A percentile compares a stretch with the other conserved stretches of the same genome.
Evolutionary conservation across 1,284 basidiomycete genomes (phyloP).

Genomic region (Cutaneotrichosporon sp.): DNA sequence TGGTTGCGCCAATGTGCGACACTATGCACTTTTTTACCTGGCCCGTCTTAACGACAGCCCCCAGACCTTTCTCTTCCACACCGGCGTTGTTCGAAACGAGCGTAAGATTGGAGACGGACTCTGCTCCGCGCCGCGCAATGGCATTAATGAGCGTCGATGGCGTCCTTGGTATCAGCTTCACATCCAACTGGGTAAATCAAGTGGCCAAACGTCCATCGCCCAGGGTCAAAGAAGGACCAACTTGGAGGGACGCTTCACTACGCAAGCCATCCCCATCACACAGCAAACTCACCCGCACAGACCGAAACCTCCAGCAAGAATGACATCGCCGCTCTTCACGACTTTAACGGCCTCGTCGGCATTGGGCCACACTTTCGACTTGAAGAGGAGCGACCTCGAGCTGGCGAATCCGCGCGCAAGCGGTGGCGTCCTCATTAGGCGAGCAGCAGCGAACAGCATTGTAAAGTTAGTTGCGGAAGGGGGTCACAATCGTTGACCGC

Average conservation of each 20-base stretch:
- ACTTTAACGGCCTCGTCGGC: constrained; percentile 13
- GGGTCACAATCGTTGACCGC: no score
- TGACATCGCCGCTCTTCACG: constrained; percentile 47
- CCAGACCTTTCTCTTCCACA: constrained; percentile 40
- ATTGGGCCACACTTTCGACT: constrained; percentile 9
- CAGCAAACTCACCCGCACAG: constrained; percentile 18
- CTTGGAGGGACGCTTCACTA: no score
- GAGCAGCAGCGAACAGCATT: neutral
- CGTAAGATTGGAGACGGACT: constrained; percentile 10
- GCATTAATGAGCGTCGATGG: constrained; percentile 19
- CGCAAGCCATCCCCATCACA: no score
- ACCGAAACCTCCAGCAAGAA: constrained; percentile 22
- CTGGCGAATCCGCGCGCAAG: constrained; percentile 9
- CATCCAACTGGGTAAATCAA: neutral
- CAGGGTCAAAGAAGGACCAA: no score
- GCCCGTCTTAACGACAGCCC: constrained; percentile 64
- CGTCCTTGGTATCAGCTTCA: constrained; percentile 2
- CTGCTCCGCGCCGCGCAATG: constrained; percentile 11
- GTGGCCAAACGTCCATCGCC: no score
- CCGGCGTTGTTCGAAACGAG: constrained; percentile 20
- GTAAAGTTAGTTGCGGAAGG: neutral
- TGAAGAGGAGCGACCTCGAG: neutral
- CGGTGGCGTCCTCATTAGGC: neutral
- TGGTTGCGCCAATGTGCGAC: constrained; percentile 69
- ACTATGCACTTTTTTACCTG: constrained; percentile 80